Evolutionary conservation across 345 rosid species (phyloP).

Genomic region (Melastoma malabathricum): DNA sequence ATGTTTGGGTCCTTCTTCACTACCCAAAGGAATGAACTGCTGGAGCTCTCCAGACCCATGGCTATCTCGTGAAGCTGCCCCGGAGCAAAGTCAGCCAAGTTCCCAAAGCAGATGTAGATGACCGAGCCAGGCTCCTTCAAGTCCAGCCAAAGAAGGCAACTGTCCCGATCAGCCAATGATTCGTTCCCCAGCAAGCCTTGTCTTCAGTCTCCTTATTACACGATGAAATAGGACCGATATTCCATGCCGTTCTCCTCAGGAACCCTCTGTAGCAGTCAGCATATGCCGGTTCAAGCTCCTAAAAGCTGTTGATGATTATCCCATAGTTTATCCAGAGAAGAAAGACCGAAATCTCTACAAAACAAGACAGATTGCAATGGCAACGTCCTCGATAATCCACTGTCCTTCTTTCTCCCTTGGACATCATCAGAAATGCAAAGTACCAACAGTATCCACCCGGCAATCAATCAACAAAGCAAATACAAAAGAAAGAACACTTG

Average conservation of each 20-base stretch:
- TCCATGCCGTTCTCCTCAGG: constrained; percentile 13
- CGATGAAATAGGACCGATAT: constrained; percentile 19
- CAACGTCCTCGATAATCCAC: too few species aligned
- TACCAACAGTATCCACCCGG: too few species aligned
- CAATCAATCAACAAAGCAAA: too few species aligned
- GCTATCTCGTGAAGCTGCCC: constrained; percentile 33
- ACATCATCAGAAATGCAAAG: too few species aligned
- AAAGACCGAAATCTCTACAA: too few species aligned
- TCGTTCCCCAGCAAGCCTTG: constrained; percentile 25
- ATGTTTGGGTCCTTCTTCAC: constrained; percentile 16
- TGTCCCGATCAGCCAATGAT: constrained; percentile 16
- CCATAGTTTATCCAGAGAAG: too few species aligned
- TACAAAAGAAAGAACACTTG: too few species aligned
- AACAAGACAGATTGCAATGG: too few species aligned
- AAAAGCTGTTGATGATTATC: constrained; percentile 23
- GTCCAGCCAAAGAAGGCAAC: constrained; percentile 42
- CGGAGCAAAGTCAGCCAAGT: constrained; percentile 11
- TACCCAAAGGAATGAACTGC: constrained; percentile 42
- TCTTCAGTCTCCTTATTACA: constrained; percentile 21
- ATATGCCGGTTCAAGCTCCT: constrained; percentile 23
- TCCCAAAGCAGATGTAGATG: constrained; percentile 44
- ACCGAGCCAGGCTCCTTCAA: constrained; percentile 34
- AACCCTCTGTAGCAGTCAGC: constrained; percentile 12
- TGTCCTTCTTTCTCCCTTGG: too few species aligned
- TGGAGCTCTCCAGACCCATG: constrained; percentile 35